A percentile compares a stretch with the other conserved stretches of the same genome.
phyloP scores from a whole-genome alignment of 176 grass and related monocot genomes.

The Cenchrus purpureus region DNA sequence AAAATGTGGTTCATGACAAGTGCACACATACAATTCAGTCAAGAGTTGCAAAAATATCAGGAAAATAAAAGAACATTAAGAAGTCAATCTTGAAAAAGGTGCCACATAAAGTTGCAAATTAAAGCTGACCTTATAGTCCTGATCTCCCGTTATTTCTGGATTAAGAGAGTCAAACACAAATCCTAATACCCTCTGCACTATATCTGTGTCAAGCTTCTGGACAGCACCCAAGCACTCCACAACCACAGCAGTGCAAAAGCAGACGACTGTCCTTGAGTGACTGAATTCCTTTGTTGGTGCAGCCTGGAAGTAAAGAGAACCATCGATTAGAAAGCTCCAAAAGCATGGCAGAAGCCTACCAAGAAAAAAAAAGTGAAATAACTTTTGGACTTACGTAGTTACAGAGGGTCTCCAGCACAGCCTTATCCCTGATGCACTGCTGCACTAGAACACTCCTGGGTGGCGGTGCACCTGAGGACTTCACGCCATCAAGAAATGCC shows the following conservation, averaged over 20 bases:
- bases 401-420: conserved; percentile 81
- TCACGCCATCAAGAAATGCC: conserved; percentile 83
- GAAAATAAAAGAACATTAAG: conserved; percentile 3
- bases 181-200: conserved; percentile 76
- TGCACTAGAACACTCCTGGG: conserved; percentile 86
- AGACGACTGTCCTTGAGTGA: conserved; percentile 68
- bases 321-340: conserved; percentile 29
- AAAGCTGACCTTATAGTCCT: conserved; percentile 73
- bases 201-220: conserved; percentile 81
- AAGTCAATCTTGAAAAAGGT: conserved; percentile 11
- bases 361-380: background rate
- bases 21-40: background rate
- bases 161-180: conserved; percentile 90
- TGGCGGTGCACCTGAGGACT: conserved; percentile 71
- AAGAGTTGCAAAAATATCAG: background rate
- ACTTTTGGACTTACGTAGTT: conserved; percentile 62
- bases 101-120: background rate
- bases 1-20: background rate
- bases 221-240: conserved; percentile 88
- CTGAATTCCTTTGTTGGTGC: conserved; percentile 72
- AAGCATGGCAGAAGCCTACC: conserved; percentile 6
- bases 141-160: conserved; percentile 59
- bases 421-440: conserved; percentile 86
- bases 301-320: conserved; percentile 54
- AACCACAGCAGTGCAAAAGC: conserved; percentile 83